phyloP scores from a whole-genome alignment of 1,139 yeast species.

The Candida sp. region DNA sequence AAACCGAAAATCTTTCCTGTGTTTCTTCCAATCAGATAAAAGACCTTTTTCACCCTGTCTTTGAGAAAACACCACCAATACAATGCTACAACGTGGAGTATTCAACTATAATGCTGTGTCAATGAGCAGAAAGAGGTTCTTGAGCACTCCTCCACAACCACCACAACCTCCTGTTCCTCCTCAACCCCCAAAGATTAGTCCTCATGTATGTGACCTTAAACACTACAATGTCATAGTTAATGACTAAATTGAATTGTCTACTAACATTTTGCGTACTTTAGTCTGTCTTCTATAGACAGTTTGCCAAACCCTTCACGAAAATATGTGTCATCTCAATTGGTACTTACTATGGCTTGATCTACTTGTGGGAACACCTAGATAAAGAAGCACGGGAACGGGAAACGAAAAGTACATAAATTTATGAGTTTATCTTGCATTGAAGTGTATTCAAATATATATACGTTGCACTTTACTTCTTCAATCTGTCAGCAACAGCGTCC shows the following conservation, averaged over 20 bases:
- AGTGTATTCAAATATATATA: no score
- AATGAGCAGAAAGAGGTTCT: background rate
- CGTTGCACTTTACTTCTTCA: constrained; percentile 19
- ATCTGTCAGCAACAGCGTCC: constrained; percentile 66
- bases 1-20: no score
- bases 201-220: constrained; percentile 18
- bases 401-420: background rate
- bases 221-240: background rate
- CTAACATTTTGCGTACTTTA: constrained; percentile 5
- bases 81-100: background rate
- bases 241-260: background rate
- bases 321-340: constrained; percentile 21
- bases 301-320: constrained; percentile 22
- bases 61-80: no score
- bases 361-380: constrained; percentile 16
- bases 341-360: constrained; percentile 19
- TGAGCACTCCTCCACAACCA: background rate
- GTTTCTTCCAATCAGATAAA: no score
- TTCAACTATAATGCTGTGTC: no score
- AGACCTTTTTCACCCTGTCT: background rate
- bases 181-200: constrained; percentile 12
- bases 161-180: background rate
- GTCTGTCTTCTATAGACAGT: constrained; percentile 23
- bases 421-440: background rate
- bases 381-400: constrained; percentile 2